These are phyloP conservation scores for Cantharellus anzutake DNA, from an alignment of 768 basidiomycete species.

Conservation along the genomic window DNA sequence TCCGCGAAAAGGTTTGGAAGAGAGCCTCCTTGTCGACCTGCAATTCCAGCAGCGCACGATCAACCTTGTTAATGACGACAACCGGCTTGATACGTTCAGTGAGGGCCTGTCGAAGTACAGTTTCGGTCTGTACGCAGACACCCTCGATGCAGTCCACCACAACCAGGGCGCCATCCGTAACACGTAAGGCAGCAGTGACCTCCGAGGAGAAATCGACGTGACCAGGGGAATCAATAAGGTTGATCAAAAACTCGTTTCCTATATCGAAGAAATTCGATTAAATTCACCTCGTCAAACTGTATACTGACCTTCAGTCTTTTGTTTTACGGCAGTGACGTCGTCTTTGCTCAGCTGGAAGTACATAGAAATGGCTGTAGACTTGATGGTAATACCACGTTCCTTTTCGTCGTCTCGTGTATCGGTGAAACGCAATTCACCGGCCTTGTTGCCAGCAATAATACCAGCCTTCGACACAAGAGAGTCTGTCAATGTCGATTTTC, in stretches of 20 bases:
- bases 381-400: conserved; percentile 99
- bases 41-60: conserved; percentile 95
- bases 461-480: conserved; percentile 98
- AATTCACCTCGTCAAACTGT: background rate
- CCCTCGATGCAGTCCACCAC: conserved; percentile 99
- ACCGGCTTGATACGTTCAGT: conserved; percentile 99
- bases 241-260: conserved; percentile 96
- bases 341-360: conserved; percentile 94
- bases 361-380: conserved; percentile 99
- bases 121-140: conserved; percentile 99
- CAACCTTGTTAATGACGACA: conserved; percentile 99
- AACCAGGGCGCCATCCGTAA: conserved; percentile 98
- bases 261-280: conserved; percentile 12
- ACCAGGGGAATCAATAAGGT: conserved; percentile 98
- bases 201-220: conserved; percentile 99
- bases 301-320: conserved; percentile 73
- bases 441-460: conserved; percentile 89
- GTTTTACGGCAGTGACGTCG: conserved; percentile 65
- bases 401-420: conserved; percentile 97
- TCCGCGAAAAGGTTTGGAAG: conserved; percentile 94
- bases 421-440: conserved; percentile 92
- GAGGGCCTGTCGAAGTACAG: conserved; percentile 91
- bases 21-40: conserved; percentile 94
- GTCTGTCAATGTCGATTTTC: conserved; percentile 98
- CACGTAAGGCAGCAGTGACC: conserved; percentile 98